Base-by-base conservation (phyloP, 1,284 basidiomycete species). In the Neotropicomus parvogracilis region DNA sequence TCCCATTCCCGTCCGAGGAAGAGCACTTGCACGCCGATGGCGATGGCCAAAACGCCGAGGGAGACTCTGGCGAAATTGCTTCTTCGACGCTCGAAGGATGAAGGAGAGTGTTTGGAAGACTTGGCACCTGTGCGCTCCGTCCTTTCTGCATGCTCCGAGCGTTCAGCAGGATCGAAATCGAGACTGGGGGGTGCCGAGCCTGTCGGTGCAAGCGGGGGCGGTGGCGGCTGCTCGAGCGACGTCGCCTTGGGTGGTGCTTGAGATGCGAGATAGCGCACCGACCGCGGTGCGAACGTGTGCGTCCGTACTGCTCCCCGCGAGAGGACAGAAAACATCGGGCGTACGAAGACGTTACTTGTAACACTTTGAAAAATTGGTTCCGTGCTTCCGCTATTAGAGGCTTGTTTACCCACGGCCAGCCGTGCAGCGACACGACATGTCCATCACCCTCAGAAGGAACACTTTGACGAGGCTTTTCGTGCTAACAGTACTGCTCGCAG, bases 81-180 rank as follows among this genome's bases (percentile, higher is more conserved):
- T 50, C 88, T 74, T 58, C 75, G 75, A 54, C 78, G 75, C 65
- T 94, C 91, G 48, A 83, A 84, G 46, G 83, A 82, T 17, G 87
- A 86, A 48, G 86, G 68, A 3, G 81, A 79, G 44, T 81, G 81
- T 55, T 80, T 84, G 2, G 85, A 82, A 2, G 86, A 88, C 59
- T 73, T 75, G 44, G 88, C 88, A 17, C 87, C 85, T 0, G 87
- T 89, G 38, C 78, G 68, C 29, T 67, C 62, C 24, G 54, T 48
- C 42, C 63, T 49, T 32, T 50, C 50, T 21, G 46, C 28, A 7
- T 51, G 59, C 2, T 63, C 63, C 1, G n/a, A 1, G 32, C 40
- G 48, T 52, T 74, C 74, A 17, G 69, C 61, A 2, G 80, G 79
- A n/a, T 75, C 71, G 50, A 83, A 80, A 60, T 83, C 80, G 19